Base-by-base conservation (phyloP, 2,329 filamentous ascomycete species). In the Aspergillus proliferans region DNA sequence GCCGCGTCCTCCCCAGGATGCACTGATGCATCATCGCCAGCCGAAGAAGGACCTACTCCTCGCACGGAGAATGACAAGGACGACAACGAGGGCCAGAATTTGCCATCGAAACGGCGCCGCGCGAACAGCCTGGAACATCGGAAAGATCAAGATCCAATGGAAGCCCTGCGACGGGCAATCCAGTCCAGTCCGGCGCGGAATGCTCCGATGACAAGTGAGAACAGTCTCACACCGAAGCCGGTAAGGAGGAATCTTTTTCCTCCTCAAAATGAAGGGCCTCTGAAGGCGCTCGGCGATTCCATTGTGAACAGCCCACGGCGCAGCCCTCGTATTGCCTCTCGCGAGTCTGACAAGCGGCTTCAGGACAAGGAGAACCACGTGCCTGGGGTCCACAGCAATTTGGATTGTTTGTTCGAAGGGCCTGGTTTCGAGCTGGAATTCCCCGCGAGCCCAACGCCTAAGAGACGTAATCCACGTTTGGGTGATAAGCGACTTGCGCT, bases 401-500 rank as follows among this genome's bases (percentile, higher is more conserved):
- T 87, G 5, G 78, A 82, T 38, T 75, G 79, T 45, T 76, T 93
- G 4, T 91, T 93, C 58, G 83, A 84, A 49, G 77, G 85, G 47
- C 71, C 48, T 53, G 62, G 57, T 65, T 76, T 57, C 75, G 63
- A 67, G 69, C 46, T 83, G 72, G 46, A 83, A 75, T 3, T 80
- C 76, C 52, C 76, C 76, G 51, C 79, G 78, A 78, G 76, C 62
- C 70, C 73, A 49, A 67, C 72, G 33, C 73, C 73, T 45, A 69
- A 70, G 34, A 80, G 79, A 55, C 82, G 77, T 30, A 79, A 79
- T 62, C 84, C 55, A 53, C 73, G 57, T 55, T 40, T 59, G 19
- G 57, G 57, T 10, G 65, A 70, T 42, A 67, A 65, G 45, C 59
- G 65, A 26, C 55, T 58, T 66, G 73, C 66, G 53, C 59, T 69